A percentile compares a stretch with the other conserved stretches of the same genome.
Evolutionary conservation across 1,284 basidiomycete genomes (phyloP).

Genomic region (Leccinum pachyderme): DNA sequence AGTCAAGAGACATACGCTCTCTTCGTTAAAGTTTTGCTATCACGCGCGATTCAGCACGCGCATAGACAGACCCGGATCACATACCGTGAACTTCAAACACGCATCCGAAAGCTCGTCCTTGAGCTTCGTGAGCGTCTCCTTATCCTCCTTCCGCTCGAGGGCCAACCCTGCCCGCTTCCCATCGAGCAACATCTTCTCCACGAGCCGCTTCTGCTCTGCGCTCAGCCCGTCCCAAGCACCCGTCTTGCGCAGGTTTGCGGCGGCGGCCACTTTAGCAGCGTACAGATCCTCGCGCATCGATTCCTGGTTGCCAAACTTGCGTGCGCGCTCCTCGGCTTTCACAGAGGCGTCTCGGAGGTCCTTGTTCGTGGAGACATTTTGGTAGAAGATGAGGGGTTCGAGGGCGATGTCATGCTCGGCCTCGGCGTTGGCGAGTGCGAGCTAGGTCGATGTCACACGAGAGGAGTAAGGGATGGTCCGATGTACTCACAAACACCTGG

Average conservation of each 20-base stretch:
- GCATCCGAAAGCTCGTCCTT: constrained; percentile 71
- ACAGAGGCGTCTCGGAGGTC: constrained; percentile 74
- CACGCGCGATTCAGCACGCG: neutral
- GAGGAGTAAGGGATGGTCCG: neutral
- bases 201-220: constrained; percentile 66
- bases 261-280: constrained; percentile 64
- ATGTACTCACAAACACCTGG: constrained; percentile 64
- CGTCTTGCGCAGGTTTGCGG: constrained; percentile 60
- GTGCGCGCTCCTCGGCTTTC: constrained; percentile 63
- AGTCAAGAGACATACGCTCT: constrained; percentile 50
- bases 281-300: constrained; percentile 79
- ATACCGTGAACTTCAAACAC: constrained; percentile 71
- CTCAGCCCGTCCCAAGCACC: constrained; percentile 57
- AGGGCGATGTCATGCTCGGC: constrained; percentile 48
- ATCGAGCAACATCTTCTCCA: constrained; percentile 77
- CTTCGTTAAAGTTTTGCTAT: constrained; percentile 86
- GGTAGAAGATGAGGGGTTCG: constrained; percentile 72
- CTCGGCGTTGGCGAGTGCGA: constrained; percentile 58
- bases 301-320: constrained; percentile 66
- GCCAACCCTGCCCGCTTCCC: constrained; percentile 74
- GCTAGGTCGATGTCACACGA: constrained; percentile 18
- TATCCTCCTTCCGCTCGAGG: constrained; percentile 58
- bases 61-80: constrained; percentile 21
- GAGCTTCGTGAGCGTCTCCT: constrained; percentile 53
- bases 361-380: constrained; percentile 73